Base-by-base conservation (phyloP, 179 eudicot species). In the Pouteria campechiana region DNA sequence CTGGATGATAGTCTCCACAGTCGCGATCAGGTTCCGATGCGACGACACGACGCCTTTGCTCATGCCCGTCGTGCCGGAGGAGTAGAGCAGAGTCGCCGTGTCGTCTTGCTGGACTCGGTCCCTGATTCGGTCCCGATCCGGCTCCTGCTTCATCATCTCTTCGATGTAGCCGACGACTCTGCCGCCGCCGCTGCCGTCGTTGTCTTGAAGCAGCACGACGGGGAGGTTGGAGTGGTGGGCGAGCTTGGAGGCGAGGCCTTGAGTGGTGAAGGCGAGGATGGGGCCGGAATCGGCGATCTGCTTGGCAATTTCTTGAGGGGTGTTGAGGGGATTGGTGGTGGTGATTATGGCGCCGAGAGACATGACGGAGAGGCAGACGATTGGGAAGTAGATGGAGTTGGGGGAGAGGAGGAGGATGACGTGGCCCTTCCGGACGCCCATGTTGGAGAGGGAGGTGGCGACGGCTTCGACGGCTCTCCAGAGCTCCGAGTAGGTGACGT, bases 241-340 rank as follows among this genome's bases (percentile, higher is more conserved):
- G 58, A 90, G 52, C 40, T 81, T 86, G 1, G 60, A 56, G 25
- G 64, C 41, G 47, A 90, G 86, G 8, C 76, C 71, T 3, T 57
- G 55, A 0, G 61, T 59, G 1, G 90, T 67, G 58, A 90, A 90
- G 10, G 87, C 96, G 57, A 90, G 71, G 0, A 52, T 41, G 0
- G 98, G 90, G 0, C 61, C 67, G 0, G 98, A 86, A 40, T 86
- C 95, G n/a, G 57, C 46, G 39, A 74, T 48, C 29, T 86, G 96
- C 41, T 81, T 86, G 18, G 64, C 52, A 29, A 90, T 75, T 22
- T 90, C 98, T 8, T 42, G 27, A 3, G 47, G 5, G 5, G 94
- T 79, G 73, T 90, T 90, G 18, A 90, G 63, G 0, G 98, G 96
- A n/a, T 90, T 90, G n/a, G 90, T 64, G 54, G 98, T 86, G 50